Base-by-base conservation (phyloP, 2,329 filamentous ascomycete genomes). In the Aureobasidium uvarum region DNA sequence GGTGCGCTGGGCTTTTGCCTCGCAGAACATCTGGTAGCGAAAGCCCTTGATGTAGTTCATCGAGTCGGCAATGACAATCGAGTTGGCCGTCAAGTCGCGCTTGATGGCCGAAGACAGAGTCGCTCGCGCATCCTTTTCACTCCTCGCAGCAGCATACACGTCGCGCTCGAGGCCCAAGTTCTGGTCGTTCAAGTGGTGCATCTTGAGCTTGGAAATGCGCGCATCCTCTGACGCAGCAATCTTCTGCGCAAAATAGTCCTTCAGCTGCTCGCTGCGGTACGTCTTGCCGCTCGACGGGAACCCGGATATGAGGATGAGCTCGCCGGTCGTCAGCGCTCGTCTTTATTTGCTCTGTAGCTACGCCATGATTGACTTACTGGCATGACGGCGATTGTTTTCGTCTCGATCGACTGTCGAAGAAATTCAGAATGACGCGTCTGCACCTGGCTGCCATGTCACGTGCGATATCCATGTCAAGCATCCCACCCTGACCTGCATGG, bases 21-120 rank as follows among this genome's bases (percentile, higher is more conserved):
- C 91, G 79, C 91, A 94, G 76, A 89, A 89, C 25, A 96, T 81
- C 80, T 96, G 91, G 75, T 96, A 96, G 56, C 91, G 84, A 85
- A 90, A 95, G 43, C 91, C 91, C 76, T 95, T 95, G 79, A 96
- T 96, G 77, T 95, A 96, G 77, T 95, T 95, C 67, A 91, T 79
- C 1, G 88, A 87, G 74, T 96, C 91, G 18, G 92, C 85, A 54
- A 96, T 85, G 62, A 95, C 89, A 66, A 96, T 86, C 72, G 91
- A 89, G 71, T 86, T 86, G 65, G 86, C 84, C 67, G 84, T 86
- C 36, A 96, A 81, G 56, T 87, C 84, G 50, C 91, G 84, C 81
- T 94, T 94, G 52, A 94, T 88, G 67, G 91, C 90, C 67, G 85
- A 91, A 75, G 90, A 91, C 64, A 91, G 81, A 48, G 86, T 83